These are phyloP conservation scores for Kwoniella dejecticola DNA, from an alignment of 768 basidiomycete genomes.

Conservation along the genomic window DNA sequence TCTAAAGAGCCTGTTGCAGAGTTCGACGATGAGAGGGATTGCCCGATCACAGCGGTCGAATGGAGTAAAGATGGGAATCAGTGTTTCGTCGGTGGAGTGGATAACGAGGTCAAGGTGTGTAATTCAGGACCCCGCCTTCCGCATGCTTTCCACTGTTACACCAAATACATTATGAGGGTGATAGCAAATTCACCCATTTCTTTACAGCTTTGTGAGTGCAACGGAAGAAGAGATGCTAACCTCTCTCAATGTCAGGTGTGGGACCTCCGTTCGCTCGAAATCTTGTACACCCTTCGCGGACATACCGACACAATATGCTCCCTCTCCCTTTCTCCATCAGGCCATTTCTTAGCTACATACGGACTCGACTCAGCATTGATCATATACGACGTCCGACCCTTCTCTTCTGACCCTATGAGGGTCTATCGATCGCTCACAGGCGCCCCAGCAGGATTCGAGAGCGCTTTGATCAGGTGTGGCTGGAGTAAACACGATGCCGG, in stretches of 20 bases:
- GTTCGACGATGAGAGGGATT: slow-evolving; percentile 71
- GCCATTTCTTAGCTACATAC: slow-evolving; percentile 82
- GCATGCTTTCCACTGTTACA: too few species aligned
- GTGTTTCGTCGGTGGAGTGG: slow-evolving; percentile 86
- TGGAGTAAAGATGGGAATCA: slow-evolving; percentile 90
- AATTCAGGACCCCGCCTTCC: too few species aligned
- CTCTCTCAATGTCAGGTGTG: slow-evolving; percentile 64
- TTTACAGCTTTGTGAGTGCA: too few species aligned
- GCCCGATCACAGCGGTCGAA: slow-evolving; percentile 86
- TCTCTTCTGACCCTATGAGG: slow-evolving; percentile 79
- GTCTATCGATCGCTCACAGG: slow-evolving; percentile 75
- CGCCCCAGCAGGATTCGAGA: slow-evolving; percentile 92
- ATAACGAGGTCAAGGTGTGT: slow-evolving; percentile 93
- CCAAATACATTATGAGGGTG: too few species aligned
- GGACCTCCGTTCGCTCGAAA: slow-evolving; percentile 80
- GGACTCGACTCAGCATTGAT: slow-evolving; percentile 85
- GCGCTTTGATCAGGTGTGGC: slow-evolving; percentile 74
- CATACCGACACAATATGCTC: slow-evolving; percentile 96
- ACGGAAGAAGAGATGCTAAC: neutral
- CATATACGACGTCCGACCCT: slow-evolving; percentile 91
- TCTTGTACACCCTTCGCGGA: slow-evolving; percentile 76
- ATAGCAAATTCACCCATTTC: too few species aligned
- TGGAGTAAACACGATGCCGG: slow-evolving; percentile 69
- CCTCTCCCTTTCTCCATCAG: slow-evolving; percentile 85
- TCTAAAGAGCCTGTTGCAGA: slow-evolving; percentile 72